Evolutionary conservation across 805 yeast species (phyloP), one percentile per base, ranked within the genome.

Genomic region (Kazachstania kunashirensis): DNA sequence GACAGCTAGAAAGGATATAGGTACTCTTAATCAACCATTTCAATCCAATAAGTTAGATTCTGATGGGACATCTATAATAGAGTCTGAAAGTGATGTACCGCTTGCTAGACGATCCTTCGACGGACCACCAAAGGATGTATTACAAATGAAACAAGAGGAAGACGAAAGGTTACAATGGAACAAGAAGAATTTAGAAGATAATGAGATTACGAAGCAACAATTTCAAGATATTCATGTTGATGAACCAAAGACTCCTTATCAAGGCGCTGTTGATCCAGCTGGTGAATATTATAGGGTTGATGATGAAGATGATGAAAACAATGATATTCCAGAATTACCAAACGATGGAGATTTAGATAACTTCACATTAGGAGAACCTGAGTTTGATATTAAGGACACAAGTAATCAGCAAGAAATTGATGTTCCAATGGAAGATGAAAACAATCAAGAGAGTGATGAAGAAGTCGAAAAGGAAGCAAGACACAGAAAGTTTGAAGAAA

Each of bases 171-270:
- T 85, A 47, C 71, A 77, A 53, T 88, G 96, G 96, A 94, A 88
- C 54, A 88, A 83, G 46, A 66, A 77, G 43, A 88, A 88, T 50
- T 59, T 88, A 37, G 73, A 70, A 35, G 73, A 71, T 35, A 68
- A 68, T 39, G 71, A 70, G 34, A 56, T 72, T n/a, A 71, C 84
- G 3, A 94, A 86, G 53, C 82, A 75, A 54, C 84, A 80, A 47
- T 56, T 55, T 29, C 66, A 62, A 34, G 67, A 66, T 39, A 56
- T 66, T 30, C 59, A 55, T 39, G 84, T 88, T 30, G 94, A 84
- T 52, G 96, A 88, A 57, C 96, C 96, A 16, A 88, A 88, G 65
- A 88, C 96, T 1, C 96, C 96, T 5, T 88, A 81, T 51, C 94
- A 84, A 54, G 94, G 92, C 9, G 94, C 95, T 1, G 80, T 84